Conservation (phyloP, 306 rosid species). For the Lagenaria siceraria region DNA sequence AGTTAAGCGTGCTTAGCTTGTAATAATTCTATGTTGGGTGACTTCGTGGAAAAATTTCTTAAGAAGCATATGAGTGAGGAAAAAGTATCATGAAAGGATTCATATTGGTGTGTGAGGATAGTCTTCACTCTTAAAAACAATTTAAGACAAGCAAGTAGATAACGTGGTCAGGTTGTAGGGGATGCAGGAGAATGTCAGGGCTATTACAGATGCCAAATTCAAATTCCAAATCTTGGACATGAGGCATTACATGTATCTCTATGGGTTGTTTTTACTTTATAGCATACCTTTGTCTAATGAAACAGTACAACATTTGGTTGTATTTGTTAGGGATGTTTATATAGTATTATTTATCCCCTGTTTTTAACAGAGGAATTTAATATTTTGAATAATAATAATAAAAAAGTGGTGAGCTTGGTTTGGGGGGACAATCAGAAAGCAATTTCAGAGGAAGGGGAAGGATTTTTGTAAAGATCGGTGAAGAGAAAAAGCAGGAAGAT, state of each 20-base stretch:
- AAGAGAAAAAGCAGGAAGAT: neutral
- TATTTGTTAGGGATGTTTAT: neutral
- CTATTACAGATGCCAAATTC: too few relatives aligned
- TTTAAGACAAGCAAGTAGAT: too few relatives aligned
- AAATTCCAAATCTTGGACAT: too few relatives aligned
- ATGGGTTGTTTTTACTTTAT: neutral
- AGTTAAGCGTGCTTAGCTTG: too few relatives aligned
- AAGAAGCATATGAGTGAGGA: too few relatives aligned
- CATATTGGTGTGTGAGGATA: too few relatives aligned
- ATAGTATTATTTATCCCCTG: neutral
- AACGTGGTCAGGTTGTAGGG: too few relatives aligned
- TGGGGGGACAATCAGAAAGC: slow-evolving; percentile 17
- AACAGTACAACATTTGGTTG: neutral
- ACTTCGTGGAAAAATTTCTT: too few relatives aligned
- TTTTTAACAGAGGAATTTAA: neutral
- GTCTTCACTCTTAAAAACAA: too few relatives aligned
- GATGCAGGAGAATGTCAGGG: too few relatives aligned
- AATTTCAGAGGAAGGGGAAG: neutral
- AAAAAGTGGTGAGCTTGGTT: neutral
- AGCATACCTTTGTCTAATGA: neutral
- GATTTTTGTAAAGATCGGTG: neutral
- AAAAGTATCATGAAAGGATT: too few relatives aligned
- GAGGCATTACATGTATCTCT: neutral
- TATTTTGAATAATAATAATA: neutral
- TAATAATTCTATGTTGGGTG: too few relatives aligned